Evolutionary conservation across 2,329 filamentous ascomycete species (phyloP), one percentile per base, ranked within the genome.

Genomic region (Lasiodiplodia theobromae): DNA sequence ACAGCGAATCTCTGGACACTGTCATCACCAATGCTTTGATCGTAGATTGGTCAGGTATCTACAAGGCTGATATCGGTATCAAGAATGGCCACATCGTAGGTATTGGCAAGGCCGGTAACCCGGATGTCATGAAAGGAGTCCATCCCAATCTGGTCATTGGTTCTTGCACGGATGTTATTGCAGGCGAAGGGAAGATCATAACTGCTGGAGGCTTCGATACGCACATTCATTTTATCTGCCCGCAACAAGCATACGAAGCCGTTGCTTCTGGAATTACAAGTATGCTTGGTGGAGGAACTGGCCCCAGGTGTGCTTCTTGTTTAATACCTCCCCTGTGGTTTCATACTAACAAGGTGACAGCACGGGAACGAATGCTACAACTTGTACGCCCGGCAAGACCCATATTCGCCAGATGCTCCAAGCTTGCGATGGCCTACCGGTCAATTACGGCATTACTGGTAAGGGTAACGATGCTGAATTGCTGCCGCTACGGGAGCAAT

Each of bases 1-100:
- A 95, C 74, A 83, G 85, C 2, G 89, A 94, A 28, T 89, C 88
- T 28, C 82, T 97, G 69, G 95, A 98, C 77, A 87, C 95, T 57
- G 92, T 97, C 28, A 88, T 98, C 69, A 93, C 90, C 1, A 98
- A 97, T 75, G 95, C 94, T 5, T 82, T 98, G 71, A 91, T 98
- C 47, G 86, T 98, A 23, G 95, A 98, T 82, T 96, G 91, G 87
- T 91, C 87, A 1, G 95, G 95, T 58, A 97, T 98, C 76, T 96
- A 93, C 85, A 98, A 98, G 82, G 95, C 94, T 6, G 95, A 98
- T 78, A 97, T 98, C 77, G 95, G 95, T 34, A 90, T 98, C 78
- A 97, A 96, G 79, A 81, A 94, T 73, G 94, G 95, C 2, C 78
- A 91, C 49, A 97, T 98, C 74, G 90, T 91, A 34, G 95, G 89